These are phyloP conservation scores for Kalanchoe fedtschenkoi DNA, from an alignment of 164 flowering plant genomes.

Conservation along the genomic window DNA sequence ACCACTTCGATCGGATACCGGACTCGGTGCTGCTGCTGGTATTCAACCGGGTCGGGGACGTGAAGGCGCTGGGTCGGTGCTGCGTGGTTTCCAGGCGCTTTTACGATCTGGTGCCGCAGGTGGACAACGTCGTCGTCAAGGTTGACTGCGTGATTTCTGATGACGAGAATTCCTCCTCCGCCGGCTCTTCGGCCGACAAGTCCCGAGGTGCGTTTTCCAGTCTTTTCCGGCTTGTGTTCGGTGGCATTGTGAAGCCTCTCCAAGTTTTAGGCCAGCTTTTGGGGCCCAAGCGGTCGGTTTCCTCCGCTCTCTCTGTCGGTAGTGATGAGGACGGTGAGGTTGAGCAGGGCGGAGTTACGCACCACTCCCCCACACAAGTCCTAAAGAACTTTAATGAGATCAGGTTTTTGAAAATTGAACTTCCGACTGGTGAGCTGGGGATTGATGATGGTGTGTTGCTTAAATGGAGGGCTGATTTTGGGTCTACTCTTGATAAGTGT, in stretches of 20 bases:
- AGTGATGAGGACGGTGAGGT: constrained; percentile 15
- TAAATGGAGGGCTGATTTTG: constrained; percentile 90
- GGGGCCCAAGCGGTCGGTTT: constrained; percentile 22
- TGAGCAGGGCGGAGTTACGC: constrained; percentile 59
- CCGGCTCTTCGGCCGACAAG: constrained; percentile 29
- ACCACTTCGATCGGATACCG: constrained; percentile 63
- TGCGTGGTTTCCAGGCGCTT: constrained; percentile 66
- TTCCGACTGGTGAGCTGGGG: constrained; percentile 87
- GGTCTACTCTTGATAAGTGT: constrained; percentile 77
- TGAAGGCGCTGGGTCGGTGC: constrained; percentile 75
- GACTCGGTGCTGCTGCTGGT: constrained; percentile 58
- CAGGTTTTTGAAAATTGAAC: constrained; percentile 58
- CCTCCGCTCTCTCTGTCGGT: constrained; percentile 16
- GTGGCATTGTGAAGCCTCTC: constrained; percentile 58
- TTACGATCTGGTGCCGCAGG: constrained; percentile 60
- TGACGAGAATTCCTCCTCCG: constrained; percentile 49
- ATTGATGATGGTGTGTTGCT: constrained; percentile 77
- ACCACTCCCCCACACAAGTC: constrained; percentile 85
- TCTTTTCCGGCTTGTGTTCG: constrained; percentile 36
- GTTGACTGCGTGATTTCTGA: constrained; percentile 85
- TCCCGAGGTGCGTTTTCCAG: constrained; percentile 30
- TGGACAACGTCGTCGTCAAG: constrained; percentile 67
- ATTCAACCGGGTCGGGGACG: constrained; percentile 78
- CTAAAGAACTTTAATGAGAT: constrained; percentile 73
- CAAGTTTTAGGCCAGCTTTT: constrained; percentile 55